Base-by-base conservation (phyloP, 495 filamentous ascomycete species). In the Penicillium nucicola region DNA sequence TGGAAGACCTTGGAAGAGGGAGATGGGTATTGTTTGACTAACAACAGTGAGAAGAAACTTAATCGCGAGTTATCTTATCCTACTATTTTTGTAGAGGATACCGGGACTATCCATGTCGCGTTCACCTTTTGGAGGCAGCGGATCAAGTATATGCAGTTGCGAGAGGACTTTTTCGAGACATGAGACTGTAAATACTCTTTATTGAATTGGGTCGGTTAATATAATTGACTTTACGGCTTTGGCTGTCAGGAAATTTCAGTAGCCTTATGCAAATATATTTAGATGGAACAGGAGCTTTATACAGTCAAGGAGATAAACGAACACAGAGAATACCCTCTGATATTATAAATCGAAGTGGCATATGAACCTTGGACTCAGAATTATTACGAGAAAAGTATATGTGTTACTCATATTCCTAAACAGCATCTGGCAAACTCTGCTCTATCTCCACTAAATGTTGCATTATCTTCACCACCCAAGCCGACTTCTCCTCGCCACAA, bases 121-220 rank as follows among this genome's bases (percentile, higher is more conserved):
- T 63, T 57, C 23, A 63, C 60, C 5, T 63, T 59, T 45, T 63
- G 60, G 60, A 51, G 60, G 18, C 60, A 63, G 41, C 48, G 56
- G 12, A 59, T 63, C 40, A 63, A 63, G 48, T 57, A 63, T 23
- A 41, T 60, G 23, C 39, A 35, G 11, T 32, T 63, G n/a, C 20
- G 25, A 25, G 53, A 53, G 17, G 56, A 63, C 30, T 63, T 63
- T 30, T 59, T 63, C 10, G 13, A 12, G 12, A 7, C 22, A 23
- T 23, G 22, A 23, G 22, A 4, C 7, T 23, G 22, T 23, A 23
- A n/a, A n/a, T n/a, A n/a, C n/a, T n/a, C n/a, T n/a, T n/a, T n/a
- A n/a, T n/a, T n/a, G n/a, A n/a, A n/a, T n/a, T n/a, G n/a, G n/a
- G n/a, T n/a, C n/a, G n/a, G n/a, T n/a, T n/a, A n/a, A n/a, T n/a